A percentile compares a stretch with the other conserved stretches of the same genome.
Evolutionary conservation across 1,139 yeast genomes (phyloP).

Genomic region (Petasospora fabianii): DNA sequence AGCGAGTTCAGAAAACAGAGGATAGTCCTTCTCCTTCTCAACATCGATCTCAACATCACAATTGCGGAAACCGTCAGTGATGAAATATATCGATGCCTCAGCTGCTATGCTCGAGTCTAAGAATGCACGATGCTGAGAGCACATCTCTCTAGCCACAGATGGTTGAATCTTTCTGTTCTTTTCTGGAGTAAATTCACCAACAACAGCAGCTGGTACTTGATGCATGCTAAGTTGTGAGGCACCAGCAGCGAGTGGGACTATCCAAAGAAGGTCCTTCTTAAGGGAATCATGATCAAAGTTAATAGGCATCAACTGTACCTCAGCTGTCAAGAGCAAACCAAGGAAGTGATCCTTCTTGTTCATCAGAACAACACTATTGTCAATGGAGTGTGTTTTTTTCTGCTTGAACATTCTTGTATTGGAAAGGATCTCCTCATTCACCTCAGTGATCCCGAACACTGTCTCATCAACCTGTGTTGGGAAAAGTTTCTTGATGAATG

Average conservation of each 20-base stretch:
- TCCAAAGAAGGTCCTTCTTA: constrained; percentile 49
- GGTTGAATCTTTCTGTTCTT: constrained; percentile 17
- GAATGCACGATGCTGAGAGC: constrained; percentile 41
- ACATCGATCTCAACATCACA: constrained; percentile 32
- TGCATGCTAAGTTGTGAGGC: constrained; percentile 40
- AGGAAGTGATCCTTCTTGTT: constrained; percentile 41
- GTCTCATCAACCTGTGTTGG: constrained; percentile 35
- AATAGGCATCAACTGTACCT: constrained; percentile 32
- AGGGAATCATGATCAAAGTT: constrained; percentile 42
- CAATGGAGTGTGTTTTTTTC: constrained; percentile 42
- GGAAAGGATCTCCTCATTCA: constrained; percentile 34
- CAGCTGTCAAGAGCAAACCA: constrained; percentile 40
- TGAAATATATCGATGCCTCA: constrained; percentile 8
- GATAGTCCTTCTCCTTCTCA: constrained; percentile 25
- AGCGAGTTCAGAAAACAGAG: constrained; percentile 13
- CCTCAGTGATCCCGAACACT: constrained; percentile 36
- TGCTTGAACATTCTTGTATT: constrained; percentile 37
- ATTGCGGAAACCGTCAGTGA: constrained; percentile 17
- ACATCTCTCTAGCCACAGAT: constrained; percentile 32
- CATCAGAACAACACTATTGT: constrained; percentile 49
- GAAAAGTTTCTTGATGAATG: constrained; percentile 39
- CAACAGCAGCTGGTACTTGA: constrained; percentile 39
- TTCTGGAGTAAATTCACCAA: constrained; percentile 34
- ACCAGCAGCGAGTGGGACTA: constrained; percentile 46
- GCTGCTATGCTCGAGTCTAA: constrained; percentile 1